Evolutionary conservation across 1,139 yeast genomes (phyloP).

Genomic region (Saccharomyces hybrid): DNA sequence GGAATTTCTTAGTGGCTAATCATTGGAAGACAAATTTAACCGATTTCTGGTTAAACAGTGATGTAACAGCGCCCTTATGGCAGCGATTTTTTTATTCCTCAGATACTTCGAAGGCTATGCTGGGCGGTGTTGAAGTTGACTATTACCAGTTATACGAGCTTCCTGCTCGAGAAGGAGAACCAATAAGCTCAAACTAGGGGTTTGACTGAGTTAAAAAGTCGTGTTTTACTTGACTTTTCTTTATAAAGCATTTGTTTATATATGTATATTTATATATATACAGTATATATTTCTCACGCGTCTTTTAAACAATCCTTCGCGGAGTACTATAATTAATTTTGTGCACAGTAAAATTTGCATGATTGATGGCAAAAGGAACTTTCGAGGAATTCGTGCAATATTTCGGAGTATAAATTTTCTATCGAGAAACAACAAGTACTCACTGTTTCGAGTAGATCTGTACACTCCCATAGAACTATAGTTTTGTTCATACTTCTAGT

Average conservation of each 20-base stretch:
- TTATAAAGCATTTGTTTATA: neutral
- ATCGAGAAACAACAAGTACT: neutral
- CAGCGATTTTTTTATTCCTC: constrained; percentile 50
- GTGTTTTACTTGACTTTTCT: neutral
- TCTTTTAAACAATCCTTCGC: neutral
- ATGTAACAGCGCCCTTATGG: constrained; percentile 35
- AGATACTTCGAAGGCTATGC: constrained; percentile 51
- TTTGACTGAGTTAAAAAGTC: neutral
- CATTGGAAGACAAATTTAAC: constrained; percentile 46
- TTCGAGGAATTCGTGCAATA: neutral
- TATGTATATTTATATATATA: neutral
- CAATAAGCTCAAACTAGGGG: neutral
- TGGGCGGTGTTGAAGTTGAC: constrained; percentile 55
- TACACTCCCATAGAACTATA: neutral
- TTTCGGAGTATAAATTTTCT: neutral
- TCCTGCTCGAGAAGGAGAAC: constrained; percentile 30
- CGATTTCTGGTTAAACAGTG: constrained; percentile 61
- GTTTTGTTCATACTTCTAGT: neutral
- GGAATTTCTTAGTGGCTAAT: constrained; percentile 33
- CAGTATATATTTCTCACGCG: neutral
- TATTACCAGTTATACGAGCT: constrained; percentile 52
- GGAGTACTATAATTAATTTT: neutral
- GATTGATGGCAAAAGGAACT: neutral
- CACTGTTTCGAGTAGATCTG: neutral
- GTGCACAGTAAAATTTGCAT: neutral